Evolutionary conservation across 345 rosid species (phyloP).

Genomic region (Firmiana major): DNA sequence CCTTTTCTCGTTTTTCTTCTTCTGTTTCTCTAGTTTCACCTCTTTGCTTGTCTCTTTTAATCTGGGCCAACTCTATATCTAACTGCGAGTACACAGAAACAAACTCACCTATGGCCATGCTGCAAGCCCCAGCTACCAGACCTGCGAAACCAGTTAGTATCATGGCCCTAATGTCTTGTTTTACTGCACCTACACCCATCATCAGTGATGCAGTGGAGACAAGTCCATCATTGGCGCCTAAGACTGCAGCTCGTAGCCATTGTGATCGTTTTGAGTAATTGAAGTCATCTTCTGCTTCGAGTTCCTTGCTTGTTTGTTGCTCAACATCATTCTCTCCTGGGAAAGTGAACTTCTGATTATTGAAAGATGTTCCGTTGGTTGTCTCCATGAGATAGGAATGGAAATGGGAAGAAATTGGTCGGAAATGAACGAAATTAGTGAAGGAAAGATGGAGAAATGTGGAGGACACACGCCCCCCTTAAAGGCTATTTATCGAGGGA

Average conservation of each 20-base stretch:
- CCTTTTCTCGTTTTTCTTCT: conserved; percentile 28
- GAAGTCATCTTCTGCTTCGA: conserved; percentile 30
- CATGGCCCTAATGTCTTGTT: conserved; percentile 73
- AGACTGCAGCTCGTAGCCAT: conserved; percentile 93
- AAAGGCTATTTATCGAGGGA: conserved; percentile 44
- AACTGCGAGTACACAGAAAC: conserved; percentile 91
- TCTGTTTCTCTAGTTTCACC: not conserved
- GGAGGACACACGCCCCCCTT: conserved; percentile 61
- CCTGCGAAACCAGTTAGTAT: conserved; percentile 88
- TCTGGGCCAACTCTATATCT: conserved; percentile 75
- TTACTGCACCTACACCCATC: conserved; percentile 93
- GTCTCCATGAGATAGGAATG: conserved; percentile 28
- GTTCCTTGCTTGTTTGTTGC: conserved; percentile 29
- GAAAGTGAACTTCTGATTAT: conserved; percentile 27
- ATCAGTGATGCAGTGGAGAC: conserved; percentile 83
- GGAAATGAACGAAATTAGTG: not conserved
- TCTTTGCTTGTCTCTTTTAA: conserved; percentile 43
- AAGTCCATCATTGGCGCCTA: conserved; percentile 90
- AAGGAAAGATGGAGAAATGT: conserved; percentile 34
- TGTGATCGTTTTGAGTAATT: conserved; percentile 84
- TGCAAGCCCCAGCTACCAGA: conserved; percentile 86
- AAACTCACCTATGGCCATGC: conserved; percentile 96
- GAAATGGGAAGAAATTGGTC: not conserved
- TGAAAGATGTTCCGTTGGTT: conserved; percentile 28
- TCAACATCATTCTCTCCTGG: conserved; percentile 36